Evolutionary conservation across 108 stramenopile genomes (phyloP).

Genomic region (Chaetoceros muelleri): DNA sequence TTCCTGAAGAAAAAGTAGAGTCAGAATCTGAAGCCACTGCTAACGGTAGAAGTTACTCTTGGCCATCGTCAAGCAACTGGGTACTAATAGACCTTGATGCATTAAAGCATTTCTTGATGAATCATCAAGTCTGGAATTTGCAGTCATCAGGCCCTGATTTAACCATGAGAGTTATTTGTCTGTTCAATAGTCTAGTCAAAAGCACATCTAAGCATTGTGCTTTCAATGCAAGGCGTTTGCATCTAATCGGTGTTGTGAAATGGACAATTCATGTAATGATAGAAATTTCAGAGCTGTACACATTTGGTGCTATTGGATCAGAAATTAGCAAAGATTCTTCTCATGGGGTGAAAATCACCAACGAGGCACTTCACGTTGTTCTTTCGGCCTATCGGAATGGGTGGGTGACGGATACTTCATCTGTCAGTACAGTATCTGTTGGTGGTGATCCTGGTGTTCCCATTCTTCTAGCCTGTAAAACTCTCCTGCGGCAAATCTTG

Average conservation of each 20-base stretch:
- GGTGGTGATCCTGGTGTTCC: slow-evolving; percentile 78
- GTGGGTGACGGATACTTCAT: slow-evolving; percentile 59
- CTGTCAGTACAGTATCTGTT: slow-evolving; percentile 51
- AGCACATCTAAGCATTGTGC: slow-evolving; percentile 69
- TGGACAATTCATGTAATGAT: slow-evolving; percentile 85
- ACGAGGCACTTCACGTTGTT: slow-evolving; percentile 10
- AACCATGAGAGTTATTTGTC: slow-evolving; percentile 56
- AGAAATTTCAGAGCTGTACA: slow-evolving; percentile 75
- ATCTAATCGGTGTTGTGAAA: slow-evolving; percentile 70
- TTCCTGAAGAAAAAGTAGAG: slow-evolving; percentile 25
- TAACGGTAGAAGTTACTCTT: slow-evolving; percentile 10
- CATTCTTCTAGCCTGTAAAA: slow-evolving; percentile 70
- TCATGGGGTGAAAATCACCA: background rate
- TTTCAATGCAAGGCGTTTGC: slow-evolving; percentile 79
- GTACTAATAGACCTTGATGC: slow-evolving; percentile 83
- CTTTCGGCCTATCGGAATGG: slow-evolving; percentile 27
- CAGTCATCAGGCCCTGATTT: slow-evolving; percentile 55
- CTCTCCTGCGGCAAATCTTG: slow-evolving; percentile 66
- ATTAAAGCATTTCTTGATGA: slow-evolving; percentile 80
- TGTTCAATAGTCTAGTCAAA: slow-evolving; percentile 69
- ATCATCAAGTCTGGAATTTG: slow-evolving; percentile 86
- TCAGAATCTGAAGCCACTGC: slow-evolving; percentile 5
- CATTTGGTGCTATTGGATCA: slow-evolving; percentile 25
- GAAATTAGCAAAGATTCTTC: slow-evolving; percentile 12
- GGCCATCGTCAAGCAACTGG: slow-evolving; percentile 50